A percentile compares a stretch with the other conserved stretches of the same genome.
Conservation (phyloP, 1,284 basidiomycete genomes). For the Cryptococcus hybrid region DNA sequence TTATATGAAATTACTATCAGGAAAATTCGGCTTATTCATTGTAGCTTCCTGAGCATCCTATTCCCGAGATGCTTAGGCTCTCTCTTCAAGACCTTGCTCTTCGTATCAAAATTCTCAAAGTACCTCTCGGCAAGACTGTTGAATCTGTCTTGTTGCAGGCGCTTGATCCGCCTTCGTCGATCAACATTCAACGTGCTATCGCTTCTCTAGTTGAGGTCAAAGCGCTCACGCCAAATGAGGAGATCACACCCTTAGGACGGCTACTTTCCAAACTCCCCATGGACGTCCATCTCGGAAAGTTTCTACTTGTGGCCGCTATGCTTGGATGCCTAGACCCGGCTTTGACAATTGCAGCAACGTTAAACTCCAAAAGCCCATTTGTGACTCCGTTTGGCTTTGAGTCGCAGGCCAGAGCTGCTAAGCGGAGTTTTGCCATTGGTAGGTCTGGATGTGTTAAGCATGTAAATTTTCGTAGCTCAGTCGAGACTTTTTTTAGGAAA, state of each 20-base stretch:
- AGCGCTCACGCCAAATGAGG: slow-evolving; percentile 76
- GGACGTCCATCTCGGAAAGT: slow-evolving; percentile 94
- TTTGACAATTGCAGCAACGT: slow-evolving; percentile 87
- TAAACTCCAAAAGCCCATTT: slow-evolving; percentile 94
- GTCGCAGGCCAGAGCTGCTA: slow-evolving; percentile 81
- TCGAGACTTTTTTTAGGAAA: slow-evolving; percentile 60
- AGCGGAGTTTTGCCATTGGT: slow-evolving; percentile 75
- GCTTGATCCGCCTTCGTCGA: slow-evolving; percentile 80
- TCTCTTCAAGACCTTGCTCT: slow-evolving; percentile 93
- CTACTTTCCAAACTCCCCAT: slow-evolving; percentile 87
- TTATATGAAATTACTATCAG: neutral
- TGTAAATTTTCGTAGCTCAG: neutral
- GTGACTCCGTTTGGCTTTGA: slow-evolving; percentile 85
- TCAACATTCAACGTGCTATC: slow-evolving; percentile 91
- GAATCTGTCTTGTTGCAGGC: slow-evolving; percentile 87
- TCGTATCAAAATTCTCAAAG: slow-evolving; percentile 95
- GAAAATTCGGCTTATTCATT: neutral
- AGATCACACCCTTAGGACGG: slow-evolving; percentile 93
- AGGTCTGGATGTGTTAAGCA: slow-evolving; percentile 26
- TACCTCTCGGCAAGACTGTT: slow-evolving; percentile 81
- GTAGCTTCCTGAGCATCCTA: slow-evolving; percentile 85
- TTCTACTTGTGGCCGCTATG: slow-evolving; percentile 79
- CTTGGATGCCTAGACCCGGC: slow-evolving; percentile 94
- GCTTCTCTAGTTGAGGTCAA: slow-evolving; percentile 84
- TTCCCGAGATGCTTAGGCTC: slow-evolving; percentile 94